A percentile compares a stretch with the other conserved stretches of the same genome.
Conservation (phyloP, 106 monocot species). For the Dioscorea dumetorum region DNA sequence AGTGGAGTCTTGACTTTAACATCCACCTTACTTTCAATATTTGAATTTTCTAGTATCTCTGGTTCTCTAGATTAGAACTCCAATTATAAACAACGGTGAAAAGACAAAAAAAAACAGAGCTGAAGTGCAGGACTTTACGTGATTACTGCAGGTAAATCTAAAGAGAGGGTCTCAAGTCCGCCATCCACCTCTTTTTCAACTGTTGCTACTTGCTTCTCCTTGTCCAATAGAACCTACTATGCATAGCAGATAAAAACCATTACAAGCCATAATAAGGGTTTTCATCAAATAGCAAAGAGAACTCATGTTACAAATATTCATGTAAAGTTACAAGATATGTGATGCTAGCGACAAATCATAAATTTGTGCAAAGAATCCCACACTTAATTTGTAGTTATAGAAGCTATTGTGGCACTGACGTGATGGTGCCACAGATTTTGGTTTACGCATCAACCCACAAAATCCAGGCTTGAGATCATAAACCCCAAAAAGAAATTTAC, state of each 20-base stretch:
- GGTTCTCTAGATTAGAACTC: no score
- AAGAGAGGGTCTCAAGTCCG: conserved; percentile 73
- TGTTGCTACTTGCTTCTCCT: conserved; percentile 72
- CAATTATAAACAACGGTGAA: neutral
- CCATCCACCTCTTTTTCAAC: conserved; percentile 98
- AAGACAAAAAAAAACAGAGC: conserved; percentile 9
- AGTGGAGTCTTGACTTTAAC: no score
- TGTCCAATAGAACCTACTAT: conserved; percentile 73
- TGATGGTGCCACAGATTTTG: no score
- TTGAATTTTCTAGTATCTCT: no score
- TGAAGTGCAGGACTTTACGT: conserved; percentile 48
- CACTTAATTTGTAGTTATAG: no score
- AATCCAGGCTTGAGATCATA: neutral
- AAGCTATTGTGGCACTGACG: no score
- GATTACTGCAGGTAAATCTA: conserved; percentile 90
- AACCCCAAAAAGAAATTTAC: neutral
- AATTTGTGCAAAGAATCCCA: no score
- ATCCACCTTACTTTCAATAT: no score
- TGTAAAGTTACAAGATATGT: no score
- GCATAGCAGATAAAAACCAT: neutral
- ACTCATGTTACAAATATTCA: no score
- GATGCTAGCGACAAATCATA: no score
- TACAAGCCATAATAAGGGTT: neutral
- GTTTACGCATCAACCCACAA: neutral
- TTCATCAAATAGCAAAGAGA: no score